Base-by-base conservation (phyloP, 345 rosid species). In the Luvunga scandens region DNA sequence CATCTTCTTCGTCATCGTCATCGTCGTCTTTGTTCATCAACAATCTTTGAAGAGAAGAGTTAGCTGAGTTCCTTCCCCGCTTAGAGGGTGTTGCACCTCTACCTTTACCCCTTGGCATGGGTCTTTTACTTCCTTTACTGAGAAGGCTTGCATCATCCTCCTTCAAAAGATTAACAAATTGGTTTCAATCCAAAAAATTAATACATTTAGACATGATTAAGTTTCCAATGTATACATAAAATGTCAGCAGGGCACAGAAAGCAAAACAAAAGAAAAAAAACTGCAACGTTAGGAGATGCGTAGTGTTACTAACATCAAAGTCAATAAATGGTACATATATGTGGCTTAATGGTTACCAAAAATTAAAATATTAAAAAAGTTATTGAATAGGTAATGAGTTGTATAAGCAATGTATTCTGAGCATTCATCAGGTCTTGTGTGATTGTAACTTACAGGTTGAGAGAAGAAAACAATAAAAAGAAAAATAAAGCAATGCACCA, bases 51-150 rank as follows among this genome's bases (percentile, higher is more conserved):
- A 88, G 72, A 39, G 89, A 84, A 66, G 97, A 86, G 85, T 84
- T 89, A 65, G 89, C 93, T 28, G 89, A 78, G 81, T 86, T 91
- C 79, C 85, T 86, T 67, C 99, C 96, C 62, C 97, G 91, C 84
- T 95, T 93, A 76, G 99, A 87, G 72, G 91, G 59, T 80, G 91
- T 76, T 2, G 89, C 84, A 24, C 90, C 94, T 81, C 94, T 91
- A 61, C 91, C 90, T 83, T 87, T 85, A 72, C 91, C 92, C 83
- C 89, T 88, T 63, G 87, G 83, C 75, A 90, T 87, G 56, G 92
- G 92, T 84, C 99, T 88, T 90, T 95, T 95, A 36, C 88, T 85
- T 25, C 97, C 91, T 85, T 84, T 88, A 42, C 87, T 84, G 79
- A 30, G 82, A n/a, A 80, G 66, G 71, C 36, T 80, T 79, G 71